Base-by-base conservation (phyloP, 768 basidiomycete genomes). In the Suillus clintonianus region DNA sequence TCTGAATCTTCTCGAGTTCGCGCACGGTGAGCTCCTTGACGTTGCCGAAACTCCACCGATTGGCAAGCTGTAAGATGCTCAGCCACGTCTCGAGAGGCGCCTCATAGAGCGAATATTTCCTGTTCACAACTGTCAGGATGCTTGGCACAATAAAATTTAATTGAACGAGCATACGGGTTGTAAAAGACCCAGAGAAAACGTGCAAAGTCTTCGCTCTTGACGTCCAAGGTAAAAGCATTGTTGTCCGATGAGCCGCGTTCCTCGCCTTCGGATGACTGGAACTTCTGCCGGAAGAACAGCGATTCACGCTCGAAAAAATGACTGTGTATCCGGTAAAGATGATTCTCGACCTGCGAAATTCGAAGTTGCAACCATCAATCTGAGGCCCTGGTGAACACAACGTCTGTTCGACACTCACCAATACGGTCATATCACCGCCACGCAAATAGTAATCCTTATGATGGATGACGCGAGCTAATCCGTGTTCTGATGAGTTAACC, bases 281-380 rank as follows among this genome's bases (percentile, higher is more conserved):
- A 61, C 57, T 79, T 75, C 0, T 72, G 70, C 11, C 71, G 72
- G 70, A 89, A 88, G 36, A 75, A 79, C 0, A 72, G 57, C 0
- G 88, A 89, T 59, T 91, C 88, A 0, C 89, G 77, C n/a, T 80
- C 79, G 43, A 91, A 88, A 56, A 89, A 89, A 50, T 83, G 86
- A 1, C 83, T 79, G 63, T 89, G 88, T 0, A 91, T 79, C 0
- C 83, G 76, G 65, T 87, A 90, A 0, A 84, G 74, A 5, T 78
- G 72, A 61, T 86, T 81, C 55, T 87, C 86, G 17, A 85, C 85
- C 89, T 90, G 67, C 22, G 55, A 71, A 60, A 30, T 10, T 27
- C 50, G 60, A n/a, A 45, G 10, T 27, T 72, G 37, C 15, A n/a
- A 59, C 19, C 56, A 30, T 57, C 22, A 57, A 41, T 57, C 10